These are phyloP conservation scores for Golubevia sp. DNA, from an alignment of 1,284 basidiomycete species.

Conservation along the genomic window DNA sequence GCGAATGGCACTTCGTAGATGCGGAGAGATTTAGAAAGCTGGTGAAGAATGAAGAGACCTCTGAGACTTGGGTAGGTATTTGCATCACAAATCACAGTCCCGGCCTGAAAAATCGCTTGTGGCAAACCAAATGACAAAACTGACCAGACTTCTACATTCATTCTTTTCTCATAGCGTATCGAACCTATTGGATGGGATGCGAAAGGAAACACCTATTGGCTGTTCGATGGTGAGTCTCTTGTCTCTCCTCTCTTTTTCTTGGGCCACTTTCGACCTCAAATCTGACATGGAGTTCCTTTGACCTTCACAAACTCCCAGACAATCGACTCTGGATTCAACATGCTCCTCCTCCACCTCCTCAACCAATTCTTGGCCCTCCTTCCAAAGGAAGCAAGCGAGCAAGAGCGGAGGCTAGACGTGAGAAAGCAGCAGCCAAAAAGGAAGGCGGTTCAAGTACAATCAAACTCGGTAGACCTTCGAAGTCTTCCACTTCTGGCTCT, in stretches of 20 bases:
- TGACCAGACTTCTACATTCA: conserved; percentile 6
- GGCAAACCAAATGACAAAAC: too few relatives aligned
- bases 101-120: conserved; percentile 6
- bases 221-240: conserved; percentile 72
- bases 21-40: conserved; percentile 65
- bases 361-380: conserved; percentile 19
- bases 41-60: conserved; percentile 65
- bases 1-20: conserved; percentile 67
- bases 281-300: neutral
- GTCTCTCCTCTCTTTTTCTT: neutral
- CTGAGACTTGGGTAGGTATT: conserved; percentile 63
- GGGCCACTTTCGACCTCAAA: neutral
- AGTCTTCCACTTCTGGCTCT: conserved; percentile 20
- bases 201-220: conserved; percentile 81
- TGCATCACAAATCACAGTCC: conserved; percentile 6
- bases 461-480: conserved; percentile 25
- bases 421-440: conserved; percentile 28
- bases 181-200: conserved; percentile 85
- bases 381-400: conserved; percentile 20
- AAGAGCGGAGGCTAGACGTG: conserved; percentile 7
- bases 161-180: conserved; percentile 64
- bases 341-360: conserved; percentile 59
- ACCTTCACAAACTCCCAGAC: conserved; percentile 31
- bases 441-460: conserved; percentile 2
- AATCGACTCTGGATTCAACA: conserved; percentile 85